These are phyloP conservation scores for Rhodotorula glutinis DNA, from an alignment of 1,284 basidiomycete genomes.

Conservation along the genomic window DNA sequence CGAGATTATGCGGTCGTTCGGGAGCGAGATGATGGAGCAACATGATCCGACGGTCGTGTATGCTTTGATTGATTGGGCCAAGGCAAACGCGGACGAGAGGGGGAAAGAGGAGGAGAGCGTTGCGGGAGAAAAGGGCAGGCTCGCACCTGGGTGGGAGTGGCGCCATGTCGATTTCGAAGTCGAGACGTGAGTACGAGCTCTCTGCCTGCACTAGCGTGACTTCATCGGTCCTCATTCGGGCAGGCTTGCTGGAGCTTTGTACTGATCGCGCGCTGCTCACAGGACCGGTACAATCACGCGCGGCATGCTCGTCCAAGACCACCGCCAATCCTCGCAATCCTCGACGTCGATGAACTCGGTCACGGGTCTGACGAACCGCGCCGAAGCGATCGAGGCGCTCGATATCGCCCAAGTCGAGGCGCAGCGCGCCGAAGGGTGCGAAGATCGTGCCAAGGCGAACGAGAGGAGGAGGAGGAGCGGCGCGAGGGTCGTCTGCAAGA, in stretches of 20 bases:
- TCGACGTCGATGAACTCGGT: not conserved
- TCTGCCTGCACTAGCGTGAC: too few species aligned
- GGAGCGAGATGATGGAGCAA: constrained; percentile 81
- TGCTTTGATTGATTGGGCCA: constrained; percentile 63
- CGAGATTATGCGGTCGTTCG: constrained; percentile 61
- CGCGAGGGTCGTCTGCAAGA: constrained; percentile 21
- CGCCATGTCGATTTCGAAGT: constrained; percentile 29
- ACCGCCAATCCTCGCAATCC: constrained; percentile 11
- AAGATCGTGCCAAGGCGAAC: not conserved
- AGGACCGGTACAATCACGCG: constrained; percentile 32
- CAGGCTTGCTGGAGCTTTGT: too few species aligned
- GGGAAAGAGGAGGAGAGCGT: not conserved
- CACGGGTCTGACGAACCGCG: constrained; percentile 20
- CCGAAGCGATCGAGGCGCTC: constrained; percentile 22
- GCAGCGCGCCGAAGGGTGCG: not conserved
- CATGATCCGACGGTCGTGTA: constrained; percentile 79
- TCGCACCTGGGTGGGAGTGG: constrained; percentile 31
- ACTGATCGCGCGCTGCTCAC: not conserved
- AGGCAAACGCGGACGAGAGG: not conserved
- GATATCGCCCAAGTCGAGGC: constrained; percentile 12
- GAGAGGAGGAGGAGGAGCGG: constrained; percentile 5
- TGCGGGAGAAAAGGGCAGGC: constrained; percentile 3
- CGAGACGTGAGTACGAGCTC: constrained; percentile 22
- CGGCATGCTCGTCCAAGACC: constrained; percentile 37
- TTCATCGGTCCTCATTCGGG: rapidly evolving